Evolutionary conservation across 331 rosid species (phyloP).

Genomic region (Spiraea crenata): DNA sequence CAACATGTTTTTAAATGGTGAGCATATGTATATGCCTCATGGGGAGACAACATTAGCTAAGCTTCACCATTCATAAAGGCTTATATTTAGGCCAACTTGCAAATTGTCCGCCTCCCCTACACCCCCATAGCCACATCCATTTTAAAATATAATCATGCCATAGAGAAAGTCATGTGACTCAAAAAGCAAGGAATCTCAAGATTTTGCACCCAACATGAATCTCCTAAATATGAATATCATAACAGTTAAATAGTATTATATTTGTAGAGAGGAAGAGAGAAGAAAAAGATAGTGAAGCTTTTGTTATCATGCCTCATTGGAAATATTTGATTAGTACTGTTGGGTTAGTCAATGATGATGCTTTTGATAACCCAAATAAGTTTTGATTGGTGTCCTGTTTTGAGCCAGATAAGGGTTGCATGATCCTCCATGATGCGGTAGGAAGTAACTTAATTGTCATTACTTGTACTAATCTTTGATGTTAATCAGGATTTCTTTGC

Average conservation of each 20-base stretch:
- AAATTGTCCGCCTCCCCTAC: neutral
- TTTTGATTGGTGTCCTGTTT: constrained; percentile 19
- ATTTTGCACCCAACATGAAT: constrained; percentile 47
- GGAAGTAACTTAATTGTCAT: constrained; percentile 2
- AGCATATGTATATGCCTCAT: constrained; percentile 17
- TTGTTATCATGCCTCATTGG: constrained; percentile 24
- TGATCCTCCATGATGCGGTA: constrained; percentile 9
- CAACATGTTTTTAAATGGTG: constrained; percentile 6
- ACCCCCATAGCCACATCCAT: no score
- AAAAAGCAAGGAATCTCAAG: constrained; percentile 51
- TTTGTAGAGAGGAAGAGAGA: neutral
- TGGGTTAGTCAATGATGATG: constrained; percentile 29
- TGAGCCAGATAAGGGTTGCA: constrained; percentile 25
- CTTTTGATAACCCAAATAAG: constrained; percentile 17
- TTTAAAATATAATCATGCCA: constrained; percentile 20
- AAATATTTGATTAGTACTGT: constrained; percentile 10
- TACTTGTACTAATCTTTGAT: neutral
- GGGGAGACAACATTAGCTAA: constrained; percentile 30
- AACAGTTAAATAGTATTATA: neutral
- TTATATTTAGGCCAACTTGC: constrained; percentile 11
- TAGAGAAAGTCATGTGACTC: constrained; percentile 43
- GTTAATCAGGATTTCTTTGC: neutral
- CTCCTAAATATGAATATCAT: constrained; percentile 24
- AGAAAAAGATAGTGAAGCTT: constrained; percentile 1
- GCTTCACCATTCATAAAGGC: constrained; percentile 14